Percentiles rank a stretch among this genome's conserved stretches.
Evolutionary conservation across 192 early-diverging fungal species (phyloP).

Genomic region (Chytriomyces sp.): DNA sequence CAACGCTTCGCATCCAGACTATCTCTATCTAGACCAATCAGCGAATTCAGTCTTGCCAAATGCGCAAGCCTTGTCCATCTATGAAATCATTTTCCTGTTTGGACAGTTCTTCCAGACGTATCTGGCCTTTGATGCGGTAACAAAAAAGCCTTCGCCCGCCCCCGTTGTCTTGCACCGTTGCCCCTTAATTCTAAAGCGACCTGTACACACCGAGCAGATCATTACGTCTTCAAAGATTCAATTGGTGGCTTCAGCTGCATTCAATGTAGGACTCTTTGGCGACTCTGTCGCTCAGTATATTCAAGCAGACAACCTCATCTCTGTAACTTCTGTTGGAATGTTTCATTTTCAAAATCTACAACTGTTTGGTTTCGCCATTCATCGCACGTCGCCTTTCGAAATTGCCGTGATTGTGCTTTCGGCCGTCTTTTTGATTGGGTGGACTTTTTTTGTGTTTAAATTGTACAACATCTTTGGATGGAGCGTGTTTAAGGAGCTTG

Average conservation of each 20-base stretch:
- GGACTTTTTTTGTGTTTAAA: conserved; percentile 48
- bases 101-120: conserved; percentile 54
- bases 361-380: conserved; percentile 5
- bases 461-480: conserved; percentile 64
- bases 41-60: neutral
- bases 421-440: conserved; percentile 48
- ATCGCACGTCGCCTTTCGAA: conserved; percentile 40
- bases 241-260: conserved; percentile 49
- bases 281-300: conserved; percentile 49
- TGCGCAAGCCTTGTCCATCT: conserved; percentile 46
- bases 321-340: conserved; percentile 5
- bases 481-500: conserved; percentile 62
- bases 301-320: conserved; percentile 46
- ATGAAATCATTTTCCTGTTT: conserved; percentile 51
- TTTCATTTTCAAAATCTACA: neutral
- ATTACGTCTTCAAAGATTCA: conserved; percentile 54
- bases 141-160: conserved; percentile 1
- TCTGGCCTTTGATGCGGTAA: conserved; percentile 56
- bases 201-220: conserved; percentile 17
- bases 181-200: neutral
- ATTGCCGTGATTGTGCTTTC: conserved; percentile 45
- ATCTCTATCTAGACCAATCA: neutral
- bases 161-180: neutral
- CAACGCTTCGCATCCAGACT: conserved; percentile 17
- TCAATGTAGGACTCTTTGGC: conserved; percentile 50